These are phyloP conservation scores for Postia placenta DNA, from an alignment of 768 basidiomycete genomes.

Conservation along the genomic window DNA sequence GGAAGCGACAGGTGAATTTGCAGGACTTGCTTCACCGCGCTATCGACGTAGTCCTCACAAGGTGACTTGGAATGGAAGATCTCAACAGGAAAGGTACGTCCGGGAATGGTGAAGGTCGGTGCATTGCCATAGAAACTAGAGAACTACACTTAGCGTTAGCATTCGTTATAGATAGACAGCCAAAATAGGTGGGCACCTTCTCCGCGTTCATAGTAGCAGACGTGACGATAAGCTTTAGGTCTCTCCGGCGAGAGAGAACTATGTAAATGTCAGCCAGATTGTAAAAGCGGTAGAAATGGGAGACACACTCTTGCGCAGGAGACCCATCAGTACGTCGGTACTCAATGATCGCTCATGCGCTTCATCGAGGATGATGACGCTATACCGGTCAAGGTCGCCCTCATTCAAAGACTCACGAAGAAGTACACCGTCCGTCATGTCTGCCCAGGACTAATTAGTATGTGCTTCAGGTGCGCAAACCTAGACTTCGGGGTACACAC, in stretches of 20 bases:
- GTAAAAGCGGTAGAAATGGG: constrained; percentile 30
- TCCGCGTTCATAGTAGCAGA: constrained; percentile 99
- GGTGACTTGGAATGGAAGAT: constrained; percentile 95
- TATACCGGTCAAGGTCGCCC: constrained; percentile 96
- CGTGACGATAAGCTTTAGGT: constrained; percentile 94
- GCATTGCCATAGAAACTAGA: constrained; percentile 94
- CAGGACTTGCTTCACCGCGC: constrained; percentile 95
- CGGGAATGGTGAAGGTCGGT: constrained; percentile 89
- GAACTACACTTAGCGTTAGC: constrained; percentile 50
- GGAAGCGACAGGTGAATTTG: constrained; percentile 94
- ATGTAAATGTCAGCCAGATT: neutral
- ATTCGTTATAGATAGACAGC: neutral
- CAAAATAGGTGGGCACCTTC: constrained; percentile 49
- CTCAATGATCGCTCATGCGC: constrained; percentile 97
- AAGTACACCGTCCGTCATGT: constrained; percentile 98
- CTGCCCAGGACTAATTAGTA: constrained; percentile 31
- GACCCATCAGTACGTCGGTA: constrained; percentile 97
- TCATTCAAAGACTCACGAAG: constrained; percentile 98
- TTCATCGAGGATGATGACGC: constrained; percentile 97
- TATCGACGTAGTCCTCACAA: constrained; percentile 98
- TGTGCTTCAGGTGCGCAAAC: neutral
- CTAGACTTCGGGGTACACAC: constrained; percentile 37
- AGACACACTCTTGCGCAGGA: constrained; percentile 80
- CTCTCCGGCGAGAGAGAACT: constrained; percentile 75
- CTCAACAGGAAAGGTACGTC: constrained; percentile 97